A percentile compares a stretch with the other conserved stretches of the same genome.
These are phyloP conservation scores for Meyerozyma smithsonii DNA, from an alignment of 1,139 yeast genomes.

Conservation along the genomic window DNA sequence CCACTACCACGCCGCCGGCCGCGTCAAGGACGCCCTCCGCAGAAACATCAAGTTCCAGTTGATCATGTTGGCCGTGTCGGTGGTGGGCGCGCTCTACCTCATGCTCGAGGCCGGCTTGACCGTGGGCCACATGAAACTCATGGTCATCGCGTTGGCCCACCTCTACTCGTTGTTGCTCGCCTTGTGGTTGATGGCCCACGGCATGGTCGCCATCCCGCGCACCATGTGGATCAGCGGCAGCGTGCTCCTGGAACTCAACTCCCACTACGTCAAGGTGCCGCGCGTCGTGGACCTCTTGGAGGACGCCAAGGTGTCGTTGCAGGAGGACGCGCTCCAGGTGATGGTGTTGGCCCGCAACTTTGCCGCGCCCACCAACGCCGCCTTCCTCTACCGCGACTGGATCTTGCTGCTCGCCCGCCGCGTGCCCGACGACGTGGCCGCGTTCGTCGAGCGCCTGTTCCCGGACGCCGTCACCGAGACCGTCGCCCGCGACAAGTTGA, in stretches of 20 bases:
- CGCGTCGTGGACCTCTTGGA: slow-evolving; percentile 55
- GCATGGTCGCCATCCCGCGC: slow-evolving; percentile 65
- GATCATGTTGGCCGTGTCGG: slow-evolving; percentile 48
- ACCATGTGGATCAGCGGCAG: slow-evolving; percentile 48
- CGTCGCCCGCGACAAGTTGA: slow-evolving; percentile 35
- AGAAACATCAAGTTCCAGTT: slow-evolving; percentile 59
- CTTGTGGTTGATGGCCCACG: slow-evolving; percentile 83
- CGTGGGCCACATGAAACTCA: slow-evolving; percentile 53
- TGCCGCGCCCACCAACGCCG: slow-evolving; percentile 12
- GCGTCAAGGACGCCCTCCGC: slow-evolving; percentile 53
- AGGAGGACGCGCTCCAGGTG: slow-evolving; percentile 65
- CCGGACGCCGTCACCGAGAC: slow-evolving; percentile 12
- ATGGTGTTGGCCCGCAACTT: slow-evolving; percentile 36
- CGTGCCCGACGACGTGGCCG: slow-evolving; percentile 34
- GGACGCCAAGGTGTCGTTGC: slow-evolving; percentile 59
- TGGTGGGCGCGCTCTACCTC: slow-evolving; percentile 56
- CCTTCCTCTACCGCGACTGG: slow-evolving; percentile 38
- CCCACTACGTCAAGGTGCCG: slow-evolving; percentile 53
- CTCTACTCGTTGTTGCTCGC: slow-evolving; percentile 75
- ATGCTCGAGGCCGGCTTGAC: slow-evolving; percentile 58
- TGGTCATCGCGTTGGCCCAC: slow-evolving; percentile 73
- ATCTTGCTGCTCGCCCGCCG: slow-evolving; percentile 27
- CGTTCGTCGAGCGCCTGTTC: slow-evolving; percentile 31
- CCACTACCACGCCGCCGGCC: slow-evolving; percentile 42
- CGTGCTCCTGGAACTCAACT: slow-evolving; percentile 33